Percentiles rank a stretch among this genome's conserved stretches.
These are phyloP conservation scores for Calonectria montana DNA, from an alignment of 2,329 filamentous ascomycete genomes.

Conservation along the genomic window DNA sequence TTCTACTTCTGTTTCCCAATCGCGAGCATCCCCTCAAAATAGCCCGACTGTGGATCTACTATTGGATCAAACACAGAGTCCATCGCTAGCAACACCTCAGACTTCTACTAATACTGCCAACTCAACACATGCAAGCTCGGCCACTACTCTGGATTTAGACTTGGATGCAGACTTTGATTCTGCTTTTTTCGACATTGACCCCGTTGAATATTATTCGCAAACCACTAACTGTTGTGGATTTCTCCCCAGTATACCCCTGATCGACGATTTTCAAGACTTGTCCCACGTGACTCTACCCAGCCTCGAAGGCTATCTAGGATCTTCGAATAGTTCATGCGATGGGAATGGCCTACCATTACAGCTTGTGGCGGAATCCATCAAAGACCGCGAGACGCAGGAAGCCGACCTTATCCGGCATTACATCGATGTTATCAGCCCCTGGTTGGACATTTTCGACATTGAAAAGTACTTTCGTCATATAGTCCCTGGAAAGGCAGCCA, in stretches of 20 bases:
- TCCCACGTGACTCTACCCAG: neutral
- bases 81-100: neutral
- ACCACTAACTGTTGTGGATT: neutral
- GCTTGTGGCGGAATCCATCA: neutral
- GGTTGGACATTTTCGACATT: slow-evolving; percentile 9
- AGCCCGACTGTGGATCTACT: neutral
- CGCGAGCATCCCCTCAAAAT: neutral
- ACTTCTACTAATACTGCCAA: neutral
- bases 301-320: neutral
- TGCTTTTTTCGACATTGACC: slow-evolving; percentile 2
- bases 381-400: neutral
- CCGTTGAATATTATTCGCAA: neutral
- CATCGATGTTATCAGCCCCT: neutral
- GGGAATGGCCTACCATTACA: neutral
- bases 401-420: slow-evolving; percentile 1
- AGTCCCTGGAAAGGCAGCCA: neutral
- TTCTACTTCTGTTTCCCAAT: neutral
- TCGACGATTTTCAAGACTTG: neutral
- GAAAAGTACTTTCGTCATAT: slow-evolving; percentile 13
- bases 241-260: neutral
- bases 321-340: neutral
- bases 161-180: neutral
- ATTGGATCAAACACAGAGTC: neutral
- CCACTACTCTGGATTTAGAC: neutral
- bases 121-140: neutral